phyloP scores from a whole-genome alignment of 202 grass and related monocot species.

The Musa balbisiana region DNA sequence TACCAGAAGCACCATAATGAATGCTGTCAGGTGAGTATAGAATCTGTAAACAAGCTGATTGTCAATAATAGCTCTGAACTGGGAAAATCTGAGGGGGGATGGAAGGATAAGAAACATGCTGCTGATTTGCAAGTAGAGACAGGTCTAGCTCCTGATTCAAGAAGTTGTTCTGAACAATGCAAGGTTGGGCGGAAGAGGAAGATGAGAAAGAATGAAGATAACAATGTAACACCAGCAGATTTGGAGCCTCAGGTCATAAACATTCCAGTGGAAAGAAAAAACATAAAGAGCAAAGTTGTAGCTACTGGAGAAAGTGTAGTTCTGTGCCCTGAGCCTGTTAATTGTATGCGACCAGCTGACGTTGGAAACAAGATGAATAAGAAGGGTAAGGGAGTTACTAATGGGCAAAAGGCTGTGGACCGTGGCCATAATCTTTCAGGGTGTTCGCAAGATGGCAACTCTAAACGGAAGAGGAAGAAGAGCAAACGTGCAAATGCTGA shows the following conservation, averaged over 20 bases:
- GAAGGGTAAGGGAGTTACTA: conserved; percentile 1
- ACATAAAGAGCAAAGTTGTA: conserved; percentile 19
- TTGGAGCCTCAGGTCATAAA: conserved; percentile 13
- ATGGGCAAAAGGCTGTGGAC: conserved; percentile 14
- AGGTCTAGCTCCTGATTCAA: not conserved
- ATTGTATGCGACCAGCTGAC: conserved; percentile 29
- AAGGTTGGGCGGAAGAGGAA: not conserved
- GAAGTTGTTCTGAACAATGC: not conserved
- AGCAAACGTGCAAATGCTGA: conserved; percentile 14
- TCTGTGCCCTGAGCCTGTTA: conserved; percentile 22
- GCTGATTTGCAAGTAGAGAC: not conserved
- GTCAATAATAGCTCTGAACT: not conserved
- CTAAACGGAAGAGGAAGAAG: conserved; percentile 26
- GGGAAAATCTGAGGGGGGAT: conserved; percentile 27
- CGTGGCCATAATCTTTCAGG: not conserved
- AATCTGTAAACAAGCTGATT: not conserved
- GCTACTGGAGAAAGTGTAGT: conserved; percentile 19
- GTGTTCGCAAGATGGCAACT: conserved; percentile 20
- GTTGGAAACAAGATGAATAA: conserved; percentile 28
- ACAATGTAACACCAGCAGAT: conserved; percentile 1
- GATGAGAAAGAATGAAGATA: conserved; percentile 9
- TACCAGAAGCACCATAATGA: conserved; percentile 14
- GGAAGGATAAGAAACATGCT: conserved; percentile 28
- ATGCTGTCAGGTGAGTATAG: not conserved
- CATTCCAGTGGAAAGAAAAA: conserved; percentile 12